phyloP scores from a whole-genome alignment of 2,329 filamentous ascomycete species.

The Colletotrichum abscissum region DNA sequence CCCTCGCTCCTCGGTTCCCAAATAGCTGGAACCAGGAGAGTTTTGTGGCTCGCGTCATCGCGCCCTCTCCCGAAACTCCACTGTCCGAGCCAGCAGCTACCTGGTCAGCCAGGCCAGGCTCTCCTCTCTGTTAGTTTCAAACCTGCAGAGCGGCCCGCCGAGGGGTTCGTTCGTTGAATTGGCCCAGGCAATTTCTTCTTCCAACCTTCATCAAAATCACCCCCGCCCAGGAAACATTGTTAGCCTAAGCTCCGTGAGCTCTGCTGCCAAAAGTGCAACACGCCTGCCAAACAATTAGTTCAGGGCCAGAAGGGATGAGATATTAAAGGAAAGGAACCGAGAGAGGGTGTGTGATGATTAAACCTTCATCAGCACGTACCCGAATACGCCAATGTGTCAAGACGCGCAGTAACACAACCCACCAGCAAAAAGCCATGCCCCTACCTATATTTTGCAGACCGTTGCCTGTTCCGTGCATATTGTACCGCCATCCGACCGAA shows the following conservation, averaged over 20 bases:
- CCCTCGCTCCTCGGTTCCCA: constrained; percentile 29
- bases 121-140: constrained; percentile 20
- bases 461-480: constrained; percentile 22
- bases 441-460: constrained; percentile 19
- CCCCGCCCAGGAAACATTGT: constrained; percentile 8
- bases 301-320: not conserved
- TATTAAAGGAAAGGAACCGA: not conserved
- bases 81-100: constrained; percentile 26
- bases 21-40: constrained; percentile 36
- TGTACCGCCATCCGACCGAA: constrained; percentile 28
- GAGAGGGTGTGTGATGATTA: constrained; percentile 25
- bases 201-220: constrained; percentile 21
- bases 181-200: constrained; percentile 11
- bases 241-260: not conserved
- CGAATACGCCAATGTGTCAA: constrained; percentile 31
- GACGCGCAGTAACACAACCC: constrained; percentile 18
- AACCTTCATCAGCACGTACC: constrained; percentile 31
- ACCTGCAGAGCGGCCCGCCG: constrained; percentile 28
- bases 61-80: constrained; percentile 34
- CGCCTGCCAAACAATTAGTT: not conserved
- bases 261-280: not conserved
- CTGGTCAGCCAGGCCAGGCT: not conserved
- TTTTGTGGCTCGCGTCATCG: constrained; percentile 38
- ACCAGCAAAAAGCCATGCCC: constrained; percentile 11
- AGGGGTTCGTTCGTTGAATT: constrained; percentile 16